phyloP scores from a whole-genome alignment of 768 basidiomycete species.

The Trichaptum fuscoviolaceum region DNA sequence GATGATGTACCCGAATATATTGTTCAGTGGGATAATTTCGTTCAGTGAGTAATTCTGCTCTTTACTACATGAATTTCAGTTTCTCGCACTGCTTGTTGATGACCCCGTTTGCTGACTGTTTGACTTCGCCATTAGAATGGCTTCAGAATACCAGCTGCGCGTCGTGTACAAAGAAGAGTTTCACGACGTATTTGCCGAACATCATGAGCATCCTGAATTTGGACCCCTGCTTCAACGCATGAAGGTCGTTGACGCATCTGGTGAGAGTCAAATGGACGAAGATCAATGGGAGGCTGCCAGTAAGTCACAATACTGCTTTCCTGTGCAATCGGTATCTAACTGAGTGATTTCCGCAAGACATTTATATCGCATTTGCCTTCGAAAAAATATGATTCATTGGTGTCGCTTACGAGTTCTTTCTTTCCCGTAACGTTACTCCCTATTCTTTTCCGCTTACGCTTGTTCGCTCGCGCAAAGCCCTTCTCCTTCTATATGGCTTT shows the following conservation, averaged over 20 bases:
- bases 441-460: background rate
- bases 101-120: constrained; percentile 1
- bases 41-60: constrained; percentile 46
- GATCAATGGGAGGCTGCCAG: constrained; percentile 99
- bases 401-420: background rate
- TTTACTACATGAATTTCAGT: constrained; percentile 3
- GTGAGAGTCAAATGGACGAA: constrained; percentile 89
- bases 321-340: constrained; percentile 9
- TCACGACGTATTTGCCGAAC: constrained; percentile 81
- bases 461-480: background rate
- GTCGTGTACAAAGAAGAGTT: constrained; percentile 83
- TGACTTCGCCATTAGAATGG: constrained; percentile 49
- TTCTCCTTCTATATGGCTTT: background rate
- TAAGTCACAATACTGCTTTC: constrained; percentile 39
- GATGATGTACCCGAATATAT: constrained; percentile 97
- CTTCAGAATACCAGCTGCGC: constrained; percentile 71
- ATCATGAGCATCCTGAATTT: constrained; percentile 76
- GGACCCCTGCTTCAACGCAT: constrained; percentile 79
- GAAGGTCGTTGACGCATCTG: constrained; percentile 84
- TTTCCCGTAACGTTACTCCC: background rate
- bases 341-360: constrained; percentile 44
- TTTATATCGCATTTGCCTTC: constrained; percentile 92
- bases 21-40: constrained; percentile 93
- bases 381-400: constrained; percentile 46
- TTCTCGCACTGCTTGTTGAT: constrained; percentile 13